Evolutionary conservation across 1,284 basidiomycete species (phyloP).

Genomic region (Fomitopsis pinicola): DNA sequence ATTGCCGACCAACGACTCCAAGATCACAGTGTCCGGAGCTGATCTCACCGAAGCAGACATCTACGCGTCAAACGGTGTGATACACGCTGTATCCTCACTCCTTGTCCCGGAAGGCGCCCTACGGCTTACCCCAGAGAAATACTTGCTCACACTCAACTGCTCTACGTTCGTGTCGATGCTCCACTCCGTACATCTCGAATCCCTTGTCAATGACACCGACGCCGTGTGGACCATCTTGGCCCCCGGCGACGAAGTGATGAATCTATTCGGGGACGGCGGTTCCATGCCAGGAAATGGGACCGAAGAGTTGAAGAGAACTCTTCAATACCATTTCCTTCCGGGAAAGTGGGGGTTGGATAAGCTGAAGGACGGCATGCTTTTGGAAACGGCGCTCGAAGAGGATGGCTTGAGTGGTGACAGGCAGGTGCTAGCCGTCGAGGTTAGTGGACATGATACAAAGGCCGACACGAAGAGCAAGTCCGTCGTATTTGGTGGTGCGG

Average conservation of each 20-base stretch:
- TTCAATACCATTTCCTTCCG: constrained; percentile 87
- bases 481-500: constrained; percentile 81
- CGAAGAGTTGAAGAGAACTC: constrained; percentile 58
- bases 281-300: constrained; percentile 63
- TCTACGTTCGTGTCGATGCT: constrained; percentile 87
- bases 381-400: constrained; percentile 77
- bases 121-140: constrained; percentile 89
- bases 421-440: constrained; percentile 75
- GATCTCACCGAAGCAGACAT: constrained; percentile 71
- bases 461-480: constrained; percentile 37
- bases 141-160: constrained; percentile 85
- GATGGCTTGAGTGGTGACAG: constrained; percentile 58
- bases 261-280: constrained; percentile 41
- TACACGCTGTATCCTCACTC: constrained; percentile 85
- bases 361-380: constrained; percentile 67
- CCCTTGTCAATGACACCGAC: constrained; percentile 76
- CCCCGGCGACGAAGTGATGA: constrained; percentile 83
- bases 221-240: constrained; percentile 81
- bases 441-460: constrained; percentile 45
- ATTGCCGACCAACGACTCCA: constrained; percentile 38
- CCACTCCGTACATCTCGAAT: constrained; percentile 74
- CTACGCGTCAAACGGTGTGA: constrained; percentile 91
- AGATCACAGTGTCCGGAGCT: constrained; percentile 63
- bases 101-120: constrained; percentile 78
- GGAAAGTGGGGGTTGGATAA: constrained; percentile 70